A percentile compares a stretch with the other conserved stretches of the same genome.
Conservation (phyloP, 352 stramenopile genomes). For the Bremia lactucae region DNA sequence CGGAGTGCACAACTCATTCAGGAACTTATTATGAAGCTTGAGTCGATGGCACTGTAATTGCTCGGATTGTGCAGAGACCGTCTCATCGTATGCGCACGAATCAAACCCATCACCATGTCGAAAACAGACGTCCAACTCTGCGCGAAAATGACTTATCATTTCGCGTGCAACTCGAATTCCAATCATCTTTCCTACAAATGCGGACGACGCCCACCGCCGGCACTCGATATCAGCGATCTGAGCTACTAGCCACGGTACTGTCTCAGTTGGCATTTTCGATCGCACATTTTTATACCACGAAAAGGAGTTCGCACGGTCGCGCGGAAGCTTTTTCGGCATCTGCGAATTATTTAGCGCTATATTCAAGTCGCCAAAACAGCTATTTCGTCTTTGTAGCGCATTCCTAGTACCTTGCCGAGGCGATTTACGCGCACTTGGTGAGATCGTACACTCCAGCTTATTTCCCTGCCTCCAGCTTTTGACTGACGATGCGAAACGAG, state of each 20-base stretch:
- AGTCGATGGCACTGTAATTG: constrained; percentile 14
- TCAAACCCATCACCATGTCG: constrained; percentile 14
- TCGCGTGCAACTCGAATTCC: constrained; percentile 70
- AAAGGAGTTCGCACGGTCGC: constrained; percentile 33
- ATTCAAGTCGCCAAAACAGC: constrained; percentile 31
- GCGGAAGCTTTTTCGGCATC: constrained; percentile 12
- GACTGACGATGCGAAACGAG: constrained; percentile 18
- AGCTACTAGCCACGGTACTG: constrained; percentile 59
- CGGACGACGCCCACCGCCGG: constrained; percentile 70
- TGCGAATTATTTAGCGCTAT: constrained; percentile 8
- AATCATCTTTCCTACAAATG: constrained; percentile 83
- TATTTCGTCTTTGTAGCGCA: constrained; percentile 47
- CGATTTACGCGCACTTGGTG: constrained; percentile 8
- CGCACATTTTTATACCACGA: constrained; percentile 32
- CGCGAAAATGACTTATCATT: constrained; percentile 80
- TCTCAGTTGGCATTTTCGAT: constrained; percentile 25
- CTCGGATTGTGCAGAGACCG: constrained; percentile 4
- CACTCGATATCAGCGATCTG: constrained; percentile 82
- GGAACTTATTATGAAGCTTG: constrained; percentile 47
- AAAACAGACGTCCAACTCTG: constrained; percentile 41
- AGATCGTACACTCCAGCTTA: constrained; percentile 15
- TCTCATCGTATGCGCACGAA: constrained; percentile 4
- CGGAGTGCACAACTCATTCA: constrained; percentile 63
- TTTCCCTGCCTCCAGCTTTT: constrained; percentile 12
- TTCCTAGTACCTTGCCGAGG: constrained; percentile 17